Evolutionary conservation across 495 filamentous ascomycete genomes (phyloP).

Genomic region (Aspergillus avenaceus): DNA sequence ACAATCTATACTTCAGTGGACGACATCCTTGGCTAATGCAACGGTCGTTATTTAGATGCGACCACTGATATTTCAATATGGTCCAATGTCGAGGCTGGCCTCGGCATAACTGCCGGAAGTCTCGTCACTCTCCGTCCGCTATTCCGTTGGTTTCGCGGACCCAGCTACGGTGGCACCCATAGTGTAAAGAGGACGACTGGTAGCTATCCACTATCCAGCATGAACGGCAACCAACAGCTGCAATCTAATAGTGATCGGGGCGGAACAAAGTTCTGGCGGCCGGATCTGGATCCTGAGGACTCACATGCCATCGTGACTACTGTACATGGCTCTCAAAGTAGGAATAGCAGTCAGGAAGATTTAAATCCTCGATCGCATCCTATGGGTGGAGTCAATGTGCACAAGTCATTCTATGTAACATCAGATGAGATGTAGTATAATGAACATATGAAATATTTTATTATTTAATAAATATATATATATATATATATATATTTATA

Average conservation of each 20-base stretch:
- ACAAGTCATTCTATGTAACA: conserved; percentile 38
- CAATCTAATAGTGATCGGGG: conserved; percentile 16
- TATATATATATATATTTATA: too few relatives aligned
- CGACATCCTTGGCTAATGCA: conserved; percentile 9
- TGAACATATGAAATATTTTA: background rate
- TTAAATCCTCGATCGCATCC: conserved; percentile 28
- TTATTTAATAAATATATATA: too few relatives aligned
- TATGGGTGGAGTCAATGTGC: conserved; percentile 35
- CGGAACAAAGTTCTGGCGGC: conserved; percentile 28
- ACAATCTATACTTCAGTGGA: background rate
- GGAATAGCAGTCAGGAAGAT: conserved; percentile 35
- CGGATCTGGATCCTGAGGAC: conserved; percentile 27
- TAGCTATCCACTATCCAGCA: conserved; percentile 32
- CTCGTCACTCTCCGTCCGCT: conserved; percentile 46
- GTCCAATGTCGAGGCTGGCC: conserved; percentile 43
- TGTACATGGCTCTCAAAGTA: conserved; percentile 26
- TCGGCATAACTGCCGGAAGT: conserved; percentile 44
- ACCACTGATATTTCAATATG: conserved; percentile 43
- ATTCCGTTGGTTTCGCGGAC: conserved; percentile 41
- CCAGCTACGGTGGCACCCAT: conserved; percentile 22
- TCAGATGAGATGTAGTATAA: conserved; percentile 16
- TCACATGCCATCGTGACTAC: conserved; percentile 27
- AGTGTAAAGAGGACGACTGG: conserved; percentile 23
- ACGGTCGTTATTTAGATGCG: conserved; percentile 23
- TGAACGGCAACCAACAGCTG: conserved; percentile 20